phyloP scores from a whole-genome alignment of 179 eudicot species.

The Heliamphora pulchella region DNA sequence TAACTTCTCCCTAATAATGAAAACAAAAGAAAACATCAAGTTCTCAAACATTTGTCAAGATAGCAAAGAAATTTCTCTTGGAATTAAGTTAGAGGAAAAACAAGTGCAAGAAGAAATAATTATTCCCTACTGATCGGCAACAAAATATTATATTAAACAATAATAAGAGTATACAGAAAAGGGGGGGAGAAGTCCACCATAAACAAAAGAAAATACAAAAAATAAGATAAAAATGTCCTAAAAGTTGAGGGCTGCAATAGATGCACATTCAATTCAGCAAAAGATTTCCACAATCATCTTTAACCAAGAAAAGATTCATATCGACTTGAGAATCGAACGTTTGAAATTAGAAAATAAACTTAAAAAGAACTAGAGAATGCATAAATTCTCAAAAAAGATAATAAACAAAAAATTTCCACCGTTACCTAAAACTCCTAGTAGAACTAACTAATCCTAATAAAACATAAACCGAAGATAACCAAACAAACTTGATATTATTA shows the following conservation, averaged over 20 bases:
- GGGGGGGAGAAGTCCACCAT: too few relatives aligned
- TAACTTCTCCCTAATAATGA: slow-evolving; percentile 70
- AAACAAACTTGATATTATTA: too few relatives aligned
- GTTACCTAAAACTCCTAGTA: not conserved
- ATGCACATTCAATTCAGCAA: too few relatives aligned
- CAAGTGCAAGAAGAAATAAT: not conserved
- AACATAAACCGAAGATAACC: too few relatives aligned
- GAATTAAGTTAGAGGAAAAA: not conserved
- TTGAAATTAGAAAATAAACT: not conserved
- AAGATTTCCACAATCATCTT: too few relatives aligned
- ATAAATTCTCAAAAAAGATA: not conserved
- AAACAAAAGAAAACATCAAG: not conserved
- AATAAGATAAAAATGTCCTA: too few relatives aligned
- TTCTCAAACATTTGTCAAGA: not conserved
- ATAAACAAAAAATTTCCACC: not conserved
- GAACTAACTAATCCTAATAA: too few relatives aligned
- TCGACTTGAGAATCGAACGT: not conserved
- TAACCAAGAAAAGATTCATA: too few relatives aligned
- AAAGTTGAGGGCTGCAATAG: too few relatives aligned
- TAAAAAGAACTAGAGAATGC: not conserved
- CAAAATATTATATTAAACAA: not conserved
- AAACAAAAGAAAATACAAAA: too few relatives aligned
- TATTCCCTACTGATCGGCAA: too few relatives aligned
- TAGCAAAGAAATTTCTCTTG: not conserved
- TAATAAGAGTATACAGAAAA: too few relatives aligned